Percentiles rank a stretch among this genome's conserved stretches.
Conservation (phyloP, 2,329 filamentous ascomycete genomes). For the Cercospora beticola region DNA sequence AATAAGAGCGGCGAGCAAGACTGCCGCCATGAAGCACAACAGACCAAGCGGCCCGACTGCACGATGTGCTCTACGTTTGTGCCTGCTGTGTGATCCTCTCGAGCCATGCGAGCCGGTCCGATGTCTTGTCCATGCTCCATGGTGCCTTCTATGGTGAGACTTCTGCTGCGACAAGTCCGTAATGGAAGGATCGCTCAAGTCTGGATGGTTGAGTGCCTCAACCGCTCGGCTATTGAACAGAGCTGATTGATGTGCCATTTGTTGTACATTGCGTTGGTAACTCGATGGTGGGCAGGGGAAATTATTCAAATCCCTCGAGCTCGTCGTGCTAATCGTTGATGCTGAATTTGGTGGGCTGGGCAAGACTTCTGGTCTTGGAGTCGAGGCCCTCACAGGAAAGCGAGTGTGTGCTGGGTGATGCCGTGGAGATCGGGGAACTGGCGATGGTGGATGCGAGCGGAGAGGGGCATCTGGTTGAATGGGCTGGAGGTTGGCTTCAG, state of each 20-base stretch:
- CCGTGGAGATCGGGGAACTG: constrained; percentile 1
- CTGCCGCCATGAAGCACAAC: constrained; percentile 29
- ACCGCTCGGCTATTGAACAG: constrained; percentile 33
- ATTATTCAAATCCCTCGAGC: constrained; percentile 6
- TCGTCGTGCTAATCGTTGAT: background rate
- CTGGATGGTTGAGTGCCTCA: constrained; percentile 34
- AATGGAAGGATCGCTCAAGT: constrained; percentile 33
- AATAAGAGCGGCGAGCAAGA: constrained; percentile 34
- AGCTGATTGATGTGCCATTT: constrained; percentile 30
- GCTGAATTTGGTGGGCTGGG: constrained; percentile 25
- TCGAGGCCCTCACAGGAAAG: constrained; percentile 4
- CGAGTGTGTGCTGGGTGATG: constrained; percentile 7
- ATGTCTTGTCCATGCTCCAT: constrained; percentile 20
- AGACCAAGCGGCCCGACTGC: constrained; percentile 20
- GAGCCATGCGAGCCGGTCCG: constrained; percentile 14
- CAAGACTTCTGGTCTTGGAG: constrained; percentile 18
- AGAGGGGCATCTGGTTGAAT: constrained; percentile 12
- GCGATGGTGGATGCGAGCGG: constrained; percentile 17
- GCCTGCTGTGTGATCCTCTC: constrained; percentile 8
- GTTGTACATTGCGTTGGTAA: constrained; percentile 25
- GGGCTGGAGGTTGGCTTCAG: constrained; percentile 5
- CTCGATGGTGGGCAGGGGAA: constrained; percentile 27
- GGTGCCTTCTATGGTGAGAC: constrained; percentile 27
- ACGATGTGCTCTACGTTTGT: constrained; percentile 13
- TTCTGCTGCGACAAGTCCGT: constrained; percentile 30